Evolutionary conservation across 768 basidiomycete genomes (phyloP), one percentile per base, ranked within the genome.

Genomic region (Mrakia hoshinonis): DNA sequence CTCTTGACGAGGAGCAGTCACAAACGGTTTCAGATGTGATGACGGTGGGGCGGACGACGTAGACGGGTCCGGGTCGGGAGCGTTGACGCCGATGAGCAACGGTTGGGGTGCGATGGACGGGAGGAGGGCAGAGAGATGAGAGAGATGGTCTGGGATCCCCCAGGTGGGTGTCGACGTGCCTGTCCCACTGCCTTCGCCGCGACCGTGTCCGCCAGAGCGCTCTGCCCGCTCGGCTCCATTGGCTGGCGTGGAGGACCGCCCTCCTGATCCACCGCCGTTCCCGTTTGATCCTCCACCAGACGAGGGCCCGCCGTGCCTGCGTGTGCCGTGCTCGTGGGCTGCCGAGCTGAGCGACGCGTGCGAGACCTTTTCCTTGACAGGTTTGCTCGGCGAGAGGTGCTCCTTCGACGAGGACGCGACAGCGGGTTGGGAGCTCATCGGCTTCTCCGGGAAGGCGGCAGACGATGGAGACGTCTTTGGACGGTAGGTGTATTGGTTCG

Each of bases 141-240:
- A 85, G 55, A 97, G 85, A 80, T 96, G 94, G 81, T 97, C 94
- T 9, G 94, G 94, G 62, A 98, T 82, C 69, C 87, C 86, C 93
- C 94, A 98, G 4, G 73, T 65, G 11, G 48, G 12, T n/a, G 60
- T 48, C 5, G 60, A n/a, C 3, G 24, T 34, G 51, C 29, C 4
- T 1, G 36, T 39, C 20, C 51, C 66, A 29, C 51, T 49, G 79
- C 76, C 36, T 67, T 36, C 20, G 70, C 62, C 31, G 67, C 67
- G 48, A 70, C 43, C n/a, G 54, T 49, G 67, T 63, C 22, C 63
- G 51, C 22, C 22, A 47, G 26, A 67, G 61, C 10, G 13, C 63
- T 36, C 43, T n/a, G 46, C 48, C 51, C 31, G 29, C 31, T 64
- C 89, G 87, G 46, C 89, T 90, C 80, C 86, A 85, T 11, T 90